phyloP scores from a whole-genome alignment of 2,329 filamentous ascomycete species.

The Stachybotrys elegans region DNA sequence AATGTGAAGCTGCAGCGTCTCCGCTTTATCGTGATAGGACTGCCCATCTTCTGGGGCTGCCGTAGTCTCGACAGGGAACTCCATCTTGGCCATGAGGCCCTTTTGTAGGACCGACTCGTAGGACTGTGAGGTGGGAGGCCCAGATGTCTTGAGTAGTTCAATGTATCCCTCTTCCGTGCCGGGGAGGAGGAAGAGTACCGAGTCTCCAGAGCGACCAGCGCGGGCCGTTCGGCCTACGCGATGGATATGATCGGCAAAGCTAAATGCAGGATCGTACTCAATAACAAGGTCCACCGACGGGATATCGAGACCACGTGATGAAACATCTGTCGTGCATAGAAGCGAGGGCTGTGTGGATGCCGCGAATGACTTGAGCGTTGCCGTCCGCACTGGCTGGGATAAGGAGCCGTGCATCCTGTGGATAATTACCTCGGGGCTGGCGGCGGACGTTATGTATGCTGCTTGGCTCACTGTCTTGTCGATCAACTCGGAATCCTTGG shows the following conservation, averaged over 20 bases:
- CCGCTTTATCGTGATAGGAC: constrained; percentile 45
- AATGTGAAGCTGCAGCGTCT: constrained; percentile 53
- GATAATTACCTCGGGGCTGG: constrained; percentile 68
- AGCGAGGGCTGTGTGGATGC: constrained; percentile 70
- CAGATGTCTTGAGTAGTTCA: constrained; percentile 55
- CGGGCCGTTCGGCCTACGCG: constrained; percentile 91
- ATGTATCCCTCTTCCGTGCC: constrained; percentile 92
- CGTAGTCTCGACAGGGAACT: constrained; percentile 67
- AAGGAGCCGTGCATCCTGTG: constrained; percentile 91
- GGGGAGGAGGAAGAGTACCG: constrained; percentile 83
- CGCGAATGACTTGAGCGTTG: constrained; percentile 77
- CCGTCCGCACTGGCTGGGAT: constrained; percentile 78
- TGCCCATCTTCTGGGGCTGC: constrained; percentile 34
- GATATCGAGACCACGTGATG: constrained; percentile 90
- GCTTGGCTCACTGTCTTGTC: constrained; percentile 63
- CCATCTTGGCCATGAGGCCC: constrained; percentile 56
- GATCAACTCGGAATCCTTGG: constrained; percentile 29
- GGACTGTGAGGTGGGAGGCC: constrained; percentile 42
- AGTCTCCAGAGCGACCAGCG: constrained; percentile 81
- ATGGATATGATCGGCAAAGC: constrained; percentile 88
- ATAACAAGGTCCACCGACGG: constrained; percentile 92
- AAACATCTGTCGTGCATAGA: constrained; percentile 90
- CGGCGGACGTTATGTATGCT: constrained; percentile 66
- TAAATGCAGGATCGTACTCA: constrained; percentile 95
- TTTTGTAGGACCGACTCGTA: constrained; percentile 58